Base-by-base conservation (phyloP, 768 basidiomycete species). In the Lentinula sp. region DNA sequence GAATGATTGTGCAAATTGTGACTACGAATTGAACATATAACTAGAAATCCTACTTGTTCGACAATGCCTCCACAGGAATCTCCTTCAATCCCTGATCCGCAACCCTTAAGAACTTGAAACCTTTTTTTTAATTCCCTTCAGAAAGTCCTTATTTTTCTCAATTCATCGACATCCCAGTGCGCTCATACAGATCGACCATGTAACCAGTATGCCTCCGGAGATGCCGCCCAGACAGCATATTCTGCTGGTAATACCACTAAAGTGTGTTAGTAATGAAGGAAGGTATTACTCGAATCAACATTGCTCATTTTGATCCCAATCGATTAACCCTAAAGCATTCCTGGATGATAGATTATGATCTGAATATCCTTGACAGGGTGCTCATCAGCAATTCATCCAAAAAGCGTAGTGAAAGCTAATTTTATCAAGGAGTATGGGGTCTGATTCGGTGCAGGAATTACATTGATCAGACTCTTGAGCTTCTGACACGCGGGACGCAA, bases 121-220 rank as follows among this genome's bases (percentile, higher is more conserved):
- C 39, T n/a, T 43, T 33, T 10, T 56, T 41, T 56, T 28, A 13
- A 56, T 5, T n/a, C 16, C 23, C 28, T 43, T 43, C 41, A 18
- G 12, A 33, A 56, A 7, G 1, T 43, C 28, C 23, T 20, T 20
- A 10, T 56, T 20, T 12, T 13, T n/a, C 33, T 56, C 18, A 56
- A 39, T 18, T 56, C 55, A 12, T 41, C 41, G 0, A 56, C 55
- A 23, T 56, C 55, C 55, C 55, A 56, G n/a, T 56, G 55, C 4
- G 55, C 55, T 41, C 55, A 56, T 5, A 56, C 55, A 12, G 45
- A 56, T 3, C 41, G 39, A 23, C 55, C 55, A 43, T 56, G 55
- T n/a, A 56, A 43, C 55, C 55, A 56, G 41, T 20, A 28, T 13
- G 55, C 55, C 23, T 56, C 55, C 9, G 55, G 55, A 33, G 55